These are phyloP conservation scores for Asterochloris sp. DNA, from an alignment of 139 green algal genomes.

Conservation along the genomic window DNA sequence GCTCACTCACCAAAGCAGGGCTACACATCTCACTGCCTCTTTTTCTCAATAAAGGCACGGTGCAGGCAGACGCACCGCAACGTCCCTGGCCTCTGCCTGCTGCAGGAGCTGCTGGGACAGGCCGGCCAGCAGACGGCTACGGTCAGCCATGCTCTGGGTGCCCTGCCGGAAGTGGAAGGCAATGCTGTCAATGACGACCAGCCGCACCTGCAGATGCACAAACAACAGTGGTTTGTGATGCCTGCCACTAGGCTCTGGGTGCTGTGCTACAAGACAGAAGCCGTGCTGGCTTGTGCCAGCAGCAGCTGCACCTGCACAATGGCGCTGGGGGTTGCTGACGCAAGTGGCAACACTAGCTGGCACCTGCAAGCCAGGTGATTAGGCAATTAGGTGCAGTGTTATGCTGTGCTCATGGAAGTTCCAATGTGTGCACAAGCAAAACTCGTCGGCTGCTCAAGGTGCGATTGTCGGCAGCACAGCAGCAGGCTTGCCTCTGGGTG, in stretches of 20 bases:
- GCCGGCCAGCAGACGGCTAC: slow-evolving; percentile 64
- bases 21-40: no score
- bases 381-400: not conserved
- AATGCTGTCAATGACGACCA: slow-evolving; percentile 87
- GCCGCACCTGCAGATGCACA: slow-evolving; percentile 27
- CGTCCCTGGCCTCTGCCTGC: slow-evolving; percentile 56
- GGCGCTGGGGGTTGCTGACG: no score
- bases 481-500: slow-evolving; percentile 37
- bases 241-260: no score
- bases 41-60: no score
- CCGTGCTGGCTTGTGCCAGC: no score
- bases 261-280: no score
- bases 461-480: not conserved
- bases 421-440: not conserved
- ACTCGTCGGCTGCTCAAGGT: not conserved
- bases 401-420: not conserved
- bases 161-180: slow-evolving; percentile 92
- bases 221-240: not conserved
- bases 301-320: no score
- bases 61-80: slow-evolving; percentile 56
- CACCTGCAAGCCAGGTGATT: no score
- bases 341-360: no score
- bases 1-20: no score
- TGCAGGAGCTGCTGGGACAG: slow-evolving; percentile 80
- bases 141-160: slow-evolving; percentile 69